phyloP scores from a whole-genome alignment of 2,329 filamentous ascomycete species.

The Cercospora berteroae region DNA sequence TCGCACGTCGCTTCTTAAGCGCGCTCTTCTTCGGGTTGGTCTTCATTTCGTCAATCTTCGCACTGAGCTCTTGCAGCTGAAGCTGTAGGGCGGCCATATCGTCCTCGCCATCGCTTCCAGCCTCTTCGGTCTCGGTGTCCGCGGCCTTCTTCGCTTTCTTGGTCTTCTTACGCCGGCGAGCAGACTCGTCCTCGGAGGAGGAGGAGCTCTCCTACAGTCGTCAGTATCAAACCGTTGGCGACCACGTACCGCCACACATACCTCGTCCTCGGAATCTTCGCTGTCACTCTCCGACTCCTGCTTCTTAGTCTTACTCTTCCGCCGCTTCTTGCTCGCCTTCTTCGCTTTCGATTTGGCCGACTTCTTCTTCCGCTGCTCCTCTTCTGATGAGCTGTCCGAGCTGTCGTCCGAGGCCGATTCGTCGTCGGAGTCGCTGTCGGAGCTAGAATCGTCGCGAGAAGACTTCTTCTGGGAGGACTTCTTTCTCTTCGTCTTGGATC shows the following conservation, averaged over 20 bases:
- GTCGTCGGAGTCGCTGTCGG: conserved; percentile 18
- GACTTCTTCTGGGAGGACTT: conserved; percentile 21
- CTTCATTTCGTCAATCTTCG: conserved; percentile 23
- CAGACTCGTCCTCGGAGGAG: conserved; percentile 26
- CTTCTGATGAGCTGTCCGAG: conserved; percentile 29
- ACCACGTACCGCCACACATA: neutral
- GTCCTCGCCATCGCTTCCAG: conserved; percentile 18
- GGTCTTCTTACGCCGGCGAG: conserved; percentile 26
- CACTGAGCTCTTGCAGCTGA: conserved; percentile 24
- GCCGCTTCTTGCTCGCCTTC: conserved; percentile 28
- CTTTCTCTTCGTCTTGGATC: conserved; percentile 23
- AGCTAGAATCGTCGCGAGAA: conserved; percentile 26
- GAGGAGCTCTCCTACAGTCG: conserved; percentile 12
- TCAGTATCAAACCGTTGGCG: neutral
- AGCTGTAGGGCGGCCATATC: conserved; percentile 21
- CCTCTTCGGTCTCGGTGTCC: conserved; percentile 22
- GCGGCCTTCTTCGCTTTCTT: conserved; percentile 24
- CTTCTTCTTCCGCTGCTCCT: conserved; percentile 26
- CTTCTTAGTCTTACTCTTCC: conserved; percentile 26
- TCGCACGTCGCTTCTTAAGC: conserved; percentile 24
- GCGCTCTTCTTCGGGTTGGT: conserved; percentile 21
- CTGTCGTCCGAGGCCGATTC: conserved; percentile 20
- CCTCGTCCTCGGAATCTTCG: conserved; percentile 11
- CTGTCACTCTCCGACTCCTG: conserved; percentile 25
- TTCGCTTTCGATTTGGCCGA: conserved; percentile 27